Base-by-base conservation (phyloP, 129 eudicot genomes). In the Tanacetum coccineum region DNA sequence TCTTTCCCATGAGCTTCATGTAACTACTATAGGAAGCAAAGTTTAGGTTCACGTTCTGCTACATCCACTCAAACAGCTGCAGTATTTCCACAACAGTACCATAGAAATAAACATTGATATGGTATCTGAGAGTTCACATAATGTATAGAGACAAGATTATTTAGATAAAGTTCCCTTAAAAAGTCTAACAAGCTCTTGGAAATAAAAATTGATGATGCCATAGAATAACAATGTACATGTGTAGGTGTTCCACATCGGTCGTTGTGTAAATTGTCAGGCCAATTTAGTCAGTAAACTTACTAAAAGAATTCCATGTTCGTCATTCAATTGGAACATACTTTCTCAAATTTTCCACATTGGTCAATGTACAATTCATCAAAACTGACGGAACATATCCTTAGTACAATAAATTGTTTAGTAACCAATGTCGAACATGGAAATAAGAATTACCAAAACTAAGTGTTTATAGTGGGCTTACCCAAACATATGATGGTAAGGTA, bases 21-120 rank as follows among this genome's bases (percentile, higher is more conserved):
- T 91, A 91, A 72, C 94, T 83, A 81, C 97, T 91, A 73, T 91
- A 91, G 13, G 97, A 83, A 59, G 94, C 87, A 76, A 75, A 17
- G 81, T 81, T 91, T 28, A 84, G 85, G 74, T 83, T 85, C 69
- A 74, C 79, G 56, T 85, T 72, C 58, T 76, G 81, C 69, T 76
- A 85, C 97, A 91, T 91, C 97, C 97, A 91, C 57, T 80, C 84
- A 76, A 91, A 91, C 54, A 87, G 88, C 97, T 91, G 96, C 83
- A 71, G 51, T 2, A 8, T 70, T 44, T 61, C 20, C 67, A 67
- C 70, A 62, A 42, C 39, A 48, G 15, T 47, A 0, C 32, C 51
- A 52, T 49, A 47, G 12, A 19, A 19, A 2, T 19, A 3, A 15
- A 25, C 42, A 70, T 6, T 7, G 13, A 64, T 19, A 12, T 47